Conservation (phyloP, 306 rosid species). For the Sesbania bispinosa region DNA sequence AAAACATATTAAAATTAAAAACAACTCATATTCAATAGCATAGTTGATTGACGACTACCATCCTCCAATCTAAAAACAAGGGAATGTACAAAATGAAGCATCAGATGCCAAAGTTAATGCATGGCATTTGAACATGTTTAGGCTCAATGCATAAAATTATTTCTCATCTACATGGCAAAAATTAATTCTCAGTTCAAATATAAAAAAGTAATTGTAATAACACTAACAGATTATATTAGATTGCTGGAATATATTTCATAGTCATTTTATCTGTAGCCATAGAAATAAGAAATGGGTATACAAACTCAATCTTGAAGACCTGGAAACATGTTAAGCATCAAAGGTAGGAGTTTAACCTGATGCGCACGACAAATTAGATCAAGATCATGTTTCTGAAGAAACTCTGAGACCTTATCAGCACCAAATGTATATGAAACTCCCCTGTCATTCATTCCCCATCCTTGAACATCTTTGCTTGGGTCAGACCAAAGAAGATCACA, state of each 20-base stretch:
- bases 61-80: slow-evolving; percentile 15
- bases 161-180: neutral
- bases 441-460: slow-evolving; percentile 92
- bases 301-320: slow-evolving; percentile 19
- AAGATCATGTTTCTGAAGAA: slow-evolving; percentile 88
- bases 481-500: slow-evolving; percentile 99
- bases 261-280: neutral
- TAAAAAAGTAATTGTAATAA: neutral
- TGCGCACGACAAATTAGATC: slow-evolving; percentile 98
- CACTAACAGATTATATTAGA: neutral
- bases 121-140: neutral
- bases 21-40: slow-evolving; percentile 14
- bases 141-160: neutral
- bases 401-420: slow-evolving; percentile 72
- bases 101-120: slow-evolving; percentile 12
- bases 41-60: neutral
- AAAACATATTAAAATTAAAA: slow-evolving; percentile 4
- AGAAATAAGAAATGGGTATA: slow-evolving; percentile 21
- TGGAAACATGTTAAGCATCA: slow-evolving; percentile 10
- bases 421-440: slow-evolving; percentile 98
- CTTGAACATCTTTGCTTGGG: slow-evolving; percentile 81
- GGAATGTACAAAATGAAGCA: neutral
- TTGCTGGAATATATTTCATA: slow-evolving; percentile 21
- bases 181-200: slow-evolving; percentile 1
- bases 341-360: slow-evolving; percentile 58